Base-by-base conservation (phyloP, 495 filamentous ascomycete genomes). In the Staphylotrichum longicolle region DNA sequence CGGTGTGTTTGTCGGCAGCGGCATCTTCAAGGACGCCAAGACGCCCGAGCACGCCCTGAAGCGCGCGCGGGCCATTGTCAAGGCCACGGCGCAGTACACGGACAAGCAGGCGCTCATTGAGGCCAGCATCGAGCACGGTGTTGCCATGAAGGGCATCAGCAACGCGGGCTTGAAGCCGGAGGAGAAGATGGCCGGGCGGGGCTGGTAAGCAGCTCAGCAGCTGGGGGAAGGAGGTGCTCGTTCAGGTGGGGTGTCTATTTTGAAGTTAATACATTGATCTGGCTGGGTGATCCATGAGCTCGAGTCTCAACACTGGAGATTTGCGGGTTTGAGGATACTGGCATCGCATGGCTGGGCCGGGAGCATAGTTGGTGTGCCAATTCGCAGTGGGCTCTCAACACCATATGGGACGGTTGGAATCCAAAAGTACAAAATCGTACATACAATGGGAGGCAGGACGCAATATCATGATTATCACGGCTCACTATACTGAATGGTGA, bases 91-190 rank as follows among this genome's bases (percentile, higher is more conserved):
- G 44, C 88, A 97, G 74, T 96, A 78, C 76, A 89, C 85, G 64
- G 91, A 98, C 70, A 74, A 91, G n/a, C 86, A 89, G 80, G 83
- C 95, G 6, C 75, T 98, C 60, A 92, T 93, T 0, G 86, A 96
- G 75, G 90, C 95, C 9, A 90, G 87, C 77, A 83, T 85, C 70
- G 91, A 91, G 63, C 77, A 97, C 41, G 94, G 94, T 7, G 91
- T 93, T 82, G 91, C 94, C 9, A 98, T 98, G 92, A 92, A 96
- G 32, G 94, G 94, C 8, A 86, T 96, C 60, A 98, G 90, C 74
- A 86, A 88, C 9, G 82, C 81, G 44, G 82, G 80, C 56, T 85
- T 98, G 86, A 72, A 77, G 55, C 85, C 91, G 49, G 76, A 78
- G 32, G 86, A 95, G 74, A 95, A 88, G 82, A 78, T 98, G 82